Evolutionary conservation across 1,284 basidiomycete species (phyloP).

Genomic region (Ganoderma sp.): DNA sequence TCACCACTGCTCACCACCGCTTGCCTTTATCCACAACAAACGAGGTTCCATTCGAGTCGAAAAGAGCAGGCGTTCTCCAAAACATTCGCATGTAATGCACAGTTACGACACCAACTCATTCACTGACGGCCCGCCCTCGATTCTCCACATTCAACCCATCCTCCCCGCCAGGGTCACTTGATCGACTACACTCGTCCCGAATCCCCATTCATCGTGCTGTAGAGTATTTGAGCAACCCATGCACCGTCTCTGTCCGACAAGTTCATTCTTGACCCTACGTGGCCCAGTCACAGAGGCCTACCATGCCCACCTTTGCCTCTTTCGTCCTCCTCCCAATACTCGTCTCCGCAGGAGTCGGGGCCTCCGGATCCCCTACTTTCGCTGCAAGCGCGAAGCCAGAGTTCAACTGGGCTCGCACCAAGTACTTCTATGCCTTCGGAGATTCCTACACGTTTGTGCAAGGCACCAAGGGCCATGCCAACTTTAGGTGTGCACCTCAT

Average conservation of each 20-base stretch:
- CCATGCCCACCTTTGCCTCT: neutral
- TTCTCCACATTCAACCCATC: neutral
- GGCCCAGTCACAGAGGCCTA: neutral
- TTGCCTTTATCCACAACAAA: neutral
- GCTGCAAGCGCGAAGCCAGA: neutral
- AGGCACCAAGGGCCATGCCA: slow-evolving; percentile 52
- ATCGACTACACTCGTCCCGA: neutral
- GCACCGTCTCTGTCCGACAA: neutral
- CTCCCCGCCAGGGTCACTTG: neutral
- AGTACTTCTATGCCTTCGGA: slow-evolving; percentile 57
- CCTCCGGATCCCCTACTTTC: neutral
- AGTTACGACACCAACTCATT: neutral
- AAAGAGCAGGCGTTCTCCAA: neutral
- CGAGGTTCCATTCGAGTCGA: neutral
- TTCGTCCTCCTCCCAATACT: neutral
- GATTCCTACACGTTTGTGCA: slow-evolving; percentile 64
- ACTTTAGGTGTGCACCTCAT: slow-evolving; percentile 49
- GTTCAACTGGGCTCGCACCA: slow-evolving; percentile 49
- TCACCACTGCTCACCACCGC: neutral
- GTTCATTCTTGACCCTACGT: neutral
- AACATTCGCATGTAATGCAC: neutral
- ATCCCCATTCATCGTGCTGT: neutral
- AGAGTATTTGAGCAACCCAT: neutral
- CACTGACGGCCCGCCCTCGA: neutral
- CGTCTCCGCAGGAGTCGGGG: neutral